Evolutionary conservation across 2,329 filamentous ascomycete species (phyloP), one percentile per base, ranked within the genome.

Genomic region (Phialemoniopsis sp.): DNA sequence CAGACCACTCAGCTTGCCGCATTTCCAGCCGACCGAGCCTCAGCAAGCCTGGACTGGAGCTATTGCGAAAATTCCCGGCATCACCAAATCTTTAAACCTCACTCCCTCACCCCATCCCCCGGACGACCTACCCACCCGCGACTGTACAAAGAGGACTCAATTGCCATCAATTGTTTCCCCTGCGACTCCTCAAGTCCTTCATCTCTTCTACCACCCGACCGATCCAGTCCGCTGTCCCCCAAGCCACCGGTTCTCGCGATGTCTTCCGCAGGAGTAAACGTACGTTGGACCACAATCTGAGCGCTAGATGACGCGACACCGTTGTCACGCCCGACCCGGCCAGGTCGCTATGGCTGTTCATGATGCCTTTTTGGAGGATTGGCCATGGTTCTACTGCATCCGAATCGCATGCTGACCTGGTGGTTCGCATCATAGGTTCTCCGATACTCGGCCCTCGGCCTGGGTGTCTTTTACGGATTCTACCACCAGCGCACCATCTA

Each of bases 391-490:
- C n/a, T n/a, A n/a, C n/a, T n/a, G n/a, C n/a, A n/a, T n/a, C n/a
- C n/a, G 21, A 26, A 26, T 26, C 10, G 21, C 21, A 26, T 26
- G 21, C 21, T 26, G 21, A 26, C 21, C 6, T 6, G 21, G 6
- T 26, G 6, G 21, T 26, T 26, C 21, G 10, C 21, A 26, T 26
- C 12, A 8, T 67, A 98, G 93, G 91, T 98, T 67, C 80, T 97
- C 67, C 90, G 93, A 71, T 98, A 91, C 79, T 91, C 89, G 61
- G 90, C 90, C 63, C 87, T 98, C 53, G 87, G 83, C 60, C 76
- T 89, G 59, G 93, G 93, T 64, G 73, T 97, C 63, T 84, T 95
- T 72, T 98, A 98, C 75, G 93, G 93, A 66, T 82, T 95, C 74
- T 87, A 84, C 68, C 91, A 95, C 75, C 93, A 98, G 74, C 76